A percentile compares a stretch with the other conserved stretches of the same genome.
These are phyloP conservation scores for Perkinsus olseni DNA, from an alignment of 169 alveolate genomes.

Conservation along the genomic window DNA sequence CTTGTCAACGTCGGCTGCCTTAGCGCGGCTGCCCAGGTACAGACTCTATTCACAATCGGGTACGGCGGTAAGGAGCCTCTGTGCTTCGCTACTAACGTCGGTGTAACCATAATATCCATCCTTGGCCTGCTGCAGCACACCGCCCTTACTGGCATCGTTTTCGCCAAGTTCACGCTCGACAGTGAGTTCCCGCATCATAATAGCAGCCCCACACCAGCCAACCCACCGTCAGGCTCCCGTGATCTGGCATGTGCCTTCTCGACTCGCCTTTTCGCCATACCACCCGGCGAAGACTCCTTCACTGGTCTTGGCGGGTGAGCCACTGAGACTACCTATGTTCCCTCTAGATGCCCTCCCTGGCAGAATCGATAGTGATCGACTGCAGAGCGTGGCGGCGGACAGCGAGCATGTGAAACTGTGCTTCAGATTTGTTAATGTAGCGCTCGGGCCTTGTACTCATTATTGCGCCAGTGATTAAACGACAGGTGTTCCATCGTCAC, in stretches of 20 bases:
- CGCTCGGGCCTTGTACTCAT: no score
- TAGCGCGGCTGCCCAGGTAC: not conserved
- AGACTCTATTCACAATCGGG: not conserved
- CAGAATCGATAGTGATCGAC: no score
- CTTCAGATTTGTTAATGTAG: not conserved
- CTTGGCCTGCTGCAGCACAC: not conserved
- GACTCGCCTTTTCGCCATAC: not conserved
- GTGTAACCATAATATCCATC: not conserved
- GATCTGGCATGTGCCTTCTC: not conserved
- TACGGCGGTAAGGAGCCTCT: not conserved
- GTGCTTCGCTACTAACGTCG: not conserved
- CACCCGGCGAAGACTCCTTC: not conserved
- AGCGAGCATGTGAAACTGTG: not conserved
- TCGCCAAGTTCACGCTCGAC: not conserved
- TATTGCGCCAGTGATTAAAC: no score
- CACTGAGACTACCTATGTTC: no score
- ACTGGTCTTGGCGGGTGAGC: not conserved
- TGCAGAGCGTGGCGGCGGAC: not conserved
- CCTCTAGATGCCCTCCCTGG: no score
- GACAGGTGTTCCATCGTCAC: not conserved
- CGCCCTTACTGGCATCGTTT: not conserved
- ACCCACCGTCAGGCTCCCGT: not conserved
- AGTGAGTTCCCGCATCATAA: not conserved
- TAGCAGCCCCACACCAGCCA: not conserved
- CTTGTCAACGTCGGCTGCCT: no score